Percentiles rank a stretch among this genome's conserved stretches.
Evolutionary conservation across 495 filamentous ascomycete species (phyloP).

Genomic region (Podospora anserina): DNA sequence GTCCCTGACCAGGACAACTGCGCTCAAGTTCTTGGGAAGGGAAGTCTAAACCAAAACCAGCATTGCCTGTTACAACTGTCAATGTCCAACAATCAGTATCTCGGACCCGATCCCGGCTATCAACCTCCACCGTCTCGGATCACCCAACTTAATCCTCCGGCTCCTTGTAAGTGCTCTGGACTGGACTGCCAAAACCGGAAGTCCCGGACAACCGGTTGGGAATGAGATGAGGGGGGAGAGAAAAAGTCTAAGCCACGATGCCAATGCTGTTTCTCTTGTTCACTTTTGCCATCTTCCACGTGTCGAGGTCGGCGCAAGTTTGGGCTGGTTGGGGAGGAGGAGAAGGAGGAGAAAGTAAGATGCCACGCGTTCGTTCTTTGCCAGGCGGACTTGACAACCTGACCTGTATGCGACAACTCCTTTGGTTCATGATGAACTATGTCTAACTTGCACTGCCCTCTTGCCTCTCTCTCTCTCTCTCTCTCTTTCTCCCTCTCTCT

Average conservation of each 20-base stretch:
- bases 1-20: background rate
- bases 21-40: background rate
- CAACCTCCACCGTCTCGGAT: background rate
- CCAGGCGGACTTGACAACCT: too few species aligned
- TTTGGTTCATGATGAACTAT: too few species aligned
- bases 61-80: background rate
- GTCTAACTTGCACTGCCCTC: too few species aligned
- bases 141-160: background rate
- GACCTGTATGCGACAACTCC: too few species aligned
- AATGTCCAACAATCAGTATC: too few species aligned
- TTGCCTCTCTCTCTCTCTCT: too few species aligned
- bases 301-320: background rate
- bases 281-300: too few species aligned
- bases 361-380: constrained; percentile 1
- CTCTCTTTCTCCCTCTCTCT: too few species aligned
- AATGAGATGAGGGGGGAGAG: too few species aligned
- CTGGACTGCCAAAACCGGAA: background rate
- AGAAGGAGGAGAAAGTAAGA: constrained; percentile 6
- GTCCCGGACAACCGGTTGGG: background rate
- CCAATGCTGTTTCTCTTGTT: background rate
- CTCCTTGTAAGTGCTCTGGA: background rate
- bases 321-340: background rate
- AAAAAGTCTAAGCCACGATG: constrained; percentile 3
- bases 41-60: background rate
- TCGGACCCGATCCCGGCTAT: background rate